Conservation (phyloP, 1,284 basidiomycete genomes). For the Cutaneotrichosporon sp. region DNA sequence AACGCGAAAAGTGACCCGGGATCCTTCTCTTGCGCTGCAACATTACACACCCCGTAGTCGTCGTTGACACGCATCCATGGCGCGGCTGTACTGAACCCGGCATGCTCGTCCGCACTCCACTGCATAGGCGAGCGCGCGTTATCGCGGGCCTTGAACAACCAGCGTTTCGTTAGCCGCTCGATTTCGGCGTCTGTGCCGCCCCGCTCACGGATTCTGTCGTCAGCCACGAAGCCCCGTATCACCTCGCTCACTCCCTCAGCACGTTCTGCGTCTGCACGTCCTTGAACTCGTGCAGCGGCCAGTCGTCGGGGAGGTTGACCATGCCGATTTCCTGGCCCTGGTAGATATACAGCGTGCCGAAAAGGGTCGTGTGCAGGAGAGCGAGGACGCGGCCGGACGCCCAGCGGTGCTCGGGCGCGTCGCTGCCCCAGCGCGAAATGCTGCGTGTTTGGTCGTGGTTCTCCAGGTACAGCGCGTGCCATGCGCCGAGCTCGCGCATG, state of each 20-base stretch:
- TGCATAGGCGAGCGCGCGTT: conserved; percentile 54
- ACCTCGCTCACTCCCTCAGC: conserved; percentile 1
- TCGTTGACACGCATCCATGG: conserved; percentile 76
- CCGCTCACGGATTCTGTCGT: too few species aligned
- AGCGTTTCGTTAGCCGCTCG: background rate
- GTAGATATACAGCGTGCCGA: conserved; percentile 66
- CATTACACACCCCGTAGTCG: conserved; percentile 63
- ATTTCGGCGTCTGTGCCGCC: background rate
- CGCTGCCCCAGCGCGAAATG: conserved; percentile 62
- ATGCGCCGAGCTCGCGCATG: conserved; percentile 58
- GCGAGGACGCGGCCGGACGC: conserved; percentile 62
- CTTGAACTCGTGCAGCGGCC: conserved; percentile 68
- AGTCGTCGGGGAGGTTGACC: conserved; percentile 61
- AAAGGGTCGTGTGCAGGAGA: conserved; percentile 57
- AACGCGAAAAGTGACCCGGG: conserved; percentile 56
- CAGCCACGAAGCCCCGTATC: too few species aligned
- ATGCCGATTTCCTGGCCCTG: conserved; percentile 69
- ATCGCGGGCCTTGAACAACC: conserved; percentile 57
- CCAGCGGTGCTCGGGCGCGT: conserved; percentile 55
- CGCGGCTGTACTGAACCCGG: conserved; percentile 58
- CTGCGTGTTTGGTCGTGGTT: conserved; percentile 51
- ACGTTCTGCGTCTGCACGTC: conserved; percentile 47
- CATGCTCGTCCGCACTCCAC: conserved; percentile 57
- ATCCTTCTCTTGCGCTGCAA: conserved; percentile 53
- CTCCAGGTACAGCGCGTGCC: conserved; percentile 7